A percentile compares a stretch with the other conserved stretches of the same genome.
phyloP scores from a whole-genome alignment of 1,284 basidiomycete species.

The Omphalotus olearius region DNA sequence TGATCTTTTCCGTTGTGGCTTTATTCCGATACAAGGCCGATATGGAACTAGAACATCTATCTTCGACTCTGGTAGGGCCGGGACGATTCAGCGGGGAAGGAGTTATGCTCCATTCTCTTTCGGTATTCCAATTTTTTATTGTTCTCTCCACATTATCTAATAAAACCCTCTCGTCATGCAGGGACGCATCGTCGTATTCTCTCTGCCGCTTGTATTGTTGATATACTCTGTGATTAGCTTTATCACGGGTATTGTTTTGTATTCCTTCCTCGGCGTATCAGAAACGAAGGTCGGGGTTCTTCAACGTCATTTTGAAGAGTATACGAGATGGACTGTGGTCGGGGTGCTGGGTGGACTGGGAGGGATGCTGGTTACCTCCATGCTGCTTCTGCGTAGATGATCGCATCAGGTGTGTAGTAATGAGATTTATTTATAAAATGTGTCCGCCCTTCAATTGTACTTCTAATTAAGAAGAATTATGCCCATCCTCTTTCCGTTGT shows the following conservation, averaged over 20 bases:
- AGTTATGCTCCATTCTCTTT: constrained; percentile 51
- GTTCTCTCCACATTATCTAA: background rate
- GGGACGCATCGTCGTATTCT: constrained; percentile 60
- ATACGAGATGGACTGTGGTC: constrained; percentile 58
- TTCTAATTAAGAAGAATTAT: no score
- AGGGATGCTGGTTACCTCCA: constrained; percentile 33
- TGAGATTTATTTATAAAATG: background rate
- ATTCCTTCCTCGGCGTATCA: constrained; percentile 53
- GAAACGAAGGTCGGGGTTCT: constrained; percentile 30
- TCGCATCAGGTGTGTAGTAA: background rate
- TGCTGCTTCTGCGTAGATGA: constrained; percentile 4
- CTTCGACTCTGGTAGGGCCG: constrained; percentile 13
- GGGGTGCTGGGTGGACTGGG: constrained; percentile 57
- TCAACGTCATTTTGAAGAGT: constrained; percentile 45
- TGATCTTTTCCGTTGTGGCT: constrained; percentile 61
- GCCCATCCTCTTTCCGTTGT: no score
- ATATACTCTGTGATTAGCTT: constrained; percentile 66
- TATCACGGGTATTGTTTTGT: constrained; percentile 58
- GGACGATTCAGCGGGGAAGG: constrained; percentile 48
- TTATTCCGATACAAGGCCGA: constrained; percentile 66
- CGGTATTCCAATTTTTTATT: constrained; percentile 20
- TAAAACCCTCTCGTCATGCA: constrained; percentile 22
- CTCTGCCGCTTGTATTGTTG: constrained; percentile 70
- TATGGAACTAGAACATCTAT: constrained; percentile 33
- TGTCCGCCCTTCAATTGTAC: background rate